Conservation (phyloP, 495 filamentous ascomycete genomes). For the Penicillium parvum region DNA sequence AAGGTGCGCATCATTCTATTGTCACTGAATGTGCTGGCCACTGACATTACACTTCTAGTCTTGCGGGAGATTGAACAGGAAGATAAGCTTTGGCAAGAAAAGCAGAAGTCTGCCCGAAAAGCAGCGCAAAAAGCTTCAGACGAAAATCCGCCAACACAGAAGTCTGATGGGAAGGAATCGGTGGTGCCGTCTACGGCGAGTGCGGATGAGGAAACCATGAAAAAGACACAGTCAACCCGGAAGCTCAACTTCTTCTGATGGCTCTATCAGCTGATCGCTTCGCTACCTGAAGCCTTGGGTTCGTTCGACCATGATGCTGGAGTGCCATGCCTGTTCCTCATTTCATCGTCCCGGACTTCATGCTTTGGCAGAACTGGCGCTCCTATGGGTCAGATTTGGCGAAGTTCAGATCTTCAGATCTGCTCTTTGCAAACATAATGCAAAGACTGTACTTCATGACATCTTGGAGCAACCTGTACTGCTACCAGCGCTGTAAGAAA, state of each 20-base stretch:
- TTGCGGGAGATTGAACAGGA: slow-evolving; percentile 77
- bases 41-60: slow-evolving; percentile 43
- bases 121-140: slow-evolving; percentile 1
- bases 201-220: slow-evolving; percentile 12
- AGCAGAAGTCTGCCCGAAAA: slow-evolving; percentile 9
- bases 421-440: too few species aligned
- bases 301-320: too few species aligned
- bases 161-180: slow-evolving; percentile 14
- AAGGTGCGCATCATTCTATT: slow-evolving; percentile 53
- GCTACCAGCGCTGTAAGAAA: too few species aligned
- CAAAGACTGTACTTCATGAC: too few species aligned
- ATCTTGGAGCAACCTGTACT: too few species aligned
- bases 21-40: neutral
- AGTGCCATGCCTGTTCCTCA: too few species aligned
- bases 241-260: slow-evolving; percentile 36
- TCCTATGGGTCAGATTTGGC: too few species aligned
- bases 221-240: slow-evolving; percentile 17
- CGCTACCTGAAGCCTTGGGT: neutral
- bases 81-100: slow-evolving; percentile 57
- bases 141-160: slow-evolving; percentile 9
- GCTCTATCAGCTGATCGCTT: neutral
- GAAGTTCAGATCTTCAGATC: too few species aligned
- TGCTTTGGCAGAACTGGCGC: too few species aligned
- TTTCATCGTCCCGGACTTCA: too few species aligned
- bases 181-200: slow-evolving; percentile 8